These are phyloP conservation scores for Aspergillus transmontanensis DNA, from an alignment of 2,329 filamentous ascomycete species.

Conservation along the genomic window DNA sequence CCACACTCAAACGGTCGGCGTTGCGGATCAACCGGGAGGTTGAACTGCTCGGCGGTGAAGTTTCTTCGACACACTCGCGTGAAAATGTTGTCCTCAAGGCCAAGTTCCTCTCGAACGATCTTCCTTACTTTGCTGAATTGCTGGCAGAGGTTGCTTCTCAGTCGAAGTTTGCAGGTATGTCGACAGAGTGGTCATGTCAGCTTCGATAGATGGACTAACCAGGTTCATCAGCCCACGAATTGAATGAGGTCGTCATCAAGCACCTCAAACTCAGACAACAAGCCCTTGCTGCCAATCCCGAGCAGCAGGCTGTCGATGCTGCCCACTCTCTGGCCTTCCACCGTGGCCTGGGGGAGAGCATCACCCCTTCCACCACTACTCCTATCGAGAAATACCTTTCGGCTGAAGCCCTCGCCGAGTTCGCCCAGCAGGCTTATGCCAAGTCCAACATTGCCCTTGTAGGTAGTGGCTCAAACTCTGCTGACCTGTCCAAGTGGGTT, in stretches of 20 bases:
- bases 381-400: slow-evolving; percentile 80
- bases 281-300: slow-evolving; percentile 63
- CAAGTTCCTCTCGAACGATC: slow-evolving; percentile 91
- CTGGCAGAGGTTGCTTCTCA: slow-evolving; percentile 86
- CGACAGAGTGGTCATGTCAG: slow-evolving; percentile 3
- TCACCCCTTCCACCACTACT: slow-evolving; percentile 71
- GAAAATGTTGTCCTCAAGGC: slow-evolving; percentile 91
- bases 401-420: slow-evolving; percentile 73
- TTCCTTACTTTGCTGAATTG: slow-evolving; percentile 96
- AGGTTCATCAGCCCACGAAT: slow-evolving; percentile 71
- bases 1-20: slow-evolving; percentile 80
- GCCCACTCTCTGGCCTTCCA: slow-evolving; percentile 90
- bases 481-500: slow-evolving; percentile 83
- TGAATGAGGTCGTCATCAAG: slow-evolving; percentile 81
- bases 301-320: slow-evolving; percentile 78
- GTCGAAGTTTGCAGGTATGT: slow-evolving; percentile 77
- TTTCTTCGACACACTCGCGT: slow-evolving; percentile 84
- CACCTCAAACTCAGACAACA: slow-evolving; percentile 78
- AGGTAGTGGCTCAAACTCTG: slow-evolving; percentile 79
- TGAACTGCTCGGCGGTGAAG: slow-evolving; percentile 90
- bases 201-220: slow-evolving; percentile 16
- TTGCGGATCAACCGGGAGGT: slow-evolving; percentile 92
- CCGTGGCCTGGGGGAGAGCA: slow-evolving; percentile 79
- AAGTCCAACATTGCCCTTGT: slow-evolving; percentile 92
- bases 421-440: slow-evolving; percentile 76